Base-by-base conservation (phyloP, 2,329 filamentous ascomycete genomes). In the Alternaria hordeiaustralica region DNA sequence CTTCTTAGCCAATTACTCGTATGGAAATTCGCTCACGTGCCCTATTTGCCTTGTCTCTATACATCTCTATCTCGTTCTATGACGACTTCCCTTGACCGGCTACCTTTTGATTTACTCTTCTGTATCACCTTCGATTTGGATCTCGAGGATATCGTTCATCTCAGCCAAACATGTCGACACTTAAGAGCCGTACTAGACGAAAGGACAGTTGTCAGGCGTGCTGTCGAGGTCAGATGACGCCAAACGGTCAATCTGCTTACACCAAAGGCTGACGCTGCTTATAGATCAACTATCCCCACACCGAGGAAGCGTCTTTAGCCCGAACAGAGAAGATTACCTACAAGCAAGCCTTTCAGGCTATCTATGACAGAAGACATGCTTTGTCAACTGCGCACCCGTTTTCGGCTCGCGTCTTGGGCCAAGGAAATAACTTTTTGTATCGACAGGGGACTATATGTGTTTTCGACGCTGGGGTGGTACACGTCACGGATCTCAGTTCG, bases 61-160 rank as follows among this genome's bases (percentile, higher is more conserved):
- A 41, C 11, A n/a, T 20, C n/a, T 7, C 33, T 25, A 26, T 54
- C 20, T 13, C 43, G 57, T 60, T 70, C 67, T 64, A 79, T 79
- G 77, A 64, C 64, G 67, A 50, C 67, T 54, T 66, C 66, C 20
- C 73, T 87, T 46, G 81, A 84, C 62, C 68, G 72, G 28, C 77
- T 92, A 12, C 89, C 90, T 0, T 89, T 87, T 72, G 90, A 92
- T 77, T 82, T 92, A n/a, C 79, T 91, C 26, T 86, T 86, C 54
- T 83, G 86, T 55, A 85, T 92, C 55, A 82, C 85, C 8, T 80
- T 81, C 7, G 79, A 83, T 59, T 82, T 92, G 36, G 82, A 85
- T 18, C 79, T 89, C 25, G 83, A 87, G 50, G 88, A 91, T 67
- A 82, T 88, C 43, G 84, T 88, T 62, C 82, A 86, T 64, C 79